Evolutionary conservation across 352 stramenopile genomes (phyloP).

Genomic region (Pythium diclinum): DNA sequence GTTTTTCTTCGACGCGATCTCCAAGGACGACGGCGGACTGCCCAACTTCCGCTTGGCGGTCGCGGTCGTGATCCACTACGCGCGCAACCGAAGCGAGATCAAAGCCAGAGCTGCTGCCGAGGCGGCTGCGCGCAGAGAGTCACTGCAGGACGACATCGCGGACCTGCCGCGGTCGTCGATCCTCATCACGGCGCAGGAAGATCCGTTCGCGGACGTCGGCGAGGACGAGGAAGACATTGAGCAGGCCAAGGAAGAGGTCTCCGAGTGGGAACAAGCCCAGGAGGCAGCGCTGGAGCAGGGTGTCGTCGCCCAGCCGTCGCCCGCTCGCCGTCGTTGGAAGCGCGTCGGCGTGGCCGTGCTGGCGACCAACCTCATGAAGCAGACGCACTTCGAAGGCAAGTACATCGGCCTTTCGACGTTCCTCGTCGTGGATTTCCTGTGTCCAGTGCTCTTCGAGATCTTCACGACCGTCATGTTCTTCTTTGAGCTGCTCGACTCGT

Average conservation of each 20-base stretch:
- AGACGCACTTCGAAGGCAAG: conserved; percentile 52
- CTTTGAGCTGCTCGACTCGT: conserved; percentile 46
- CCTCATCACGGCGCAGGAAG: conserved; percentile 45
- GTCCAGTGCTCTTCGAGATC: conserved; percentile 67
- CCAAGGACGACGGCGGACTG: conserved; percentile 66
- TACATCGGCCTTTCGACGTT: conserved; percentile 73
- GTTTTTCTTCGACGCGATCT: conserved; percentile 68
- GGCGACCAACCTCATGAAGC: conserved; percentile 56
- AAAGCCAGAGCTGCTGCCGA: conserved; percentile 15
- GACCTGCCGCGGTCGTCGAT: conserved; percentile 22
- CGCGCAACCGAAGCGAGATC: conserved; percentile 66
- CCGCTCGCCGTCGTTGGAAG: conserved; percentile 47
- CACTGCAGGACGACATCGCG: not conserved
- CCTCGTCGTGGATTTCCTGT: conserved; percentile 71
- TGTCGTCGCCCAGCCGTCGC: conserved; percentile 8
- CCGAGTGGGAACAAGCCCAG: not conserved
- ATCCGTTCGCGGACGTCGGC: conserved; percentile 52
- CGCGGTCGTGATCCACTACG: conserved; percentile 74
- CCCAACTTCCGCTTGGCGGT: conserved; percentile 77
- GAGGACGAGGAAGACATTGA: conserved; percentile 57
- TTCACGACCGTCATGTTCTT: conserved; percentile 48
- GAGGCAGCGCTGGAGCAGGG: conserved; percentile 5
- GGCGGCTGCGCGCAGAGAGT: not conserved
- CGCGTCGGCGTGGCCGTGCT: conserved; percentile 48
- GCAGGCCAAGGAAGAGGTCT: conserved; percentile 28